These are phyloP conservation scores for Colletotrichum destructivum DNA, from an alignment of 2,329 filamentous ascomycete species.

Conservation along the genomic window DNA sequence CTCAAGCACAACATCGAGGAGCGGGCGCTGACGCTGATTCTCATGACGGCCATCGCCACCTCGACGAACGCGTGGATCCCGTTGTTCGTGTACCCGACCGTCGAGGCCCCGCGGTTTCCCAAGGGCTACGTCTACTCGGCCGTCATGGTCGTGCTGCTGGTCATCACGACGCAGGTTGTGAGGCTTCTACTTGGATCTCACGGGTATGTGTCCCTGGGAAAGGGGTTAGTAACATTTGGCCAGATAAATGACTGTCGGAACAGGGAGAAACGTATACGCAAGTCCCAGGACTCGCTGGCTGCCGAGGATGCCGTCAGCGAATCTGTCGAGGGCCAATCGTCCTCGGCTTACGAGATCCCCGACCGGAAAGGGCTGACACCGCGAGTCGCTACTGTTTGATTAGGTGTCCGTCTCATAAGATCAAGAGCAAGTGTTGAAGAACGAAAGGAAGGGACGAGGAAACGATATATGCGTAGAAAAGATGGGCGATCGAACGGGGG, in stretches of 20 bases:
- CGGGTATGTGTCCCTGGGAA: not conserved
- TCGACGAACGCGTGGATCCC: slow-evolving; percentile 71
- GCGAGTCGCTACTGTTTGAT: not conserved
- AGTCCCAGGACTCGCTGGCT: not conserved
- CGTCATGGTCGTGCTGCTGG: slow-evolving; percentile 51
- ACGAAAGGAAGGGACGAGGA: not conserved
- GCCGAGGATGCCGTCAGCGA: not conserved
- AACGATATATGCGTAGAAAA: not conserved
- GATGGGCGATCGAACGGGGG: not conserved
- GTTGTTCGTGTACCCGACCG: slow-evolving; percentile 64
- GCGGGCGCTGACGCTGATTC: slow-evolving; percentile 63
- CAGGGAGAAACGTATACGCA: slow-evolving; percentile 5
- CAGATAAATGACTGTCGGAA: not conserved
- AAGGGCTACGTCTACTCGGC: slow-evolving; percentile 59
- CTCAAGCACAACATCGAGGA: slow-evolving; percentile 62
- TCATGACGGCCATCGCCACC: slow-evolving; percentile 68
- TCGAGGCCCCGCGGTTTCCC: slow-evolving; percentile 58
- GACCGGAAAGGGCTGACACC: not conserved
- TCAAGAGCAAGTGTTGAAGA: fast-evolving
- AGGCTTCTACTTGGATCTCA: slow-evolving; percentile 39
- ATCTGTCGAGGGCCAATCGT: not conserved
- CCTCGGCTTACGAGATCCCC: not conserved
- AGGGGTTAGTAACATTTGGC: not conserved
- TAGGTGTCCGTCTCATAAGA: fast-evolving
- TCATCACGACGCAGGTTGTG: slow-evolving; percentile 47